These are phyloP conservation scores for Neopestalotiopsis clavispora DNA, from an alignment of 2,329 filamentous ascomycete genomes.

Conservation along the genomic window DNA sequence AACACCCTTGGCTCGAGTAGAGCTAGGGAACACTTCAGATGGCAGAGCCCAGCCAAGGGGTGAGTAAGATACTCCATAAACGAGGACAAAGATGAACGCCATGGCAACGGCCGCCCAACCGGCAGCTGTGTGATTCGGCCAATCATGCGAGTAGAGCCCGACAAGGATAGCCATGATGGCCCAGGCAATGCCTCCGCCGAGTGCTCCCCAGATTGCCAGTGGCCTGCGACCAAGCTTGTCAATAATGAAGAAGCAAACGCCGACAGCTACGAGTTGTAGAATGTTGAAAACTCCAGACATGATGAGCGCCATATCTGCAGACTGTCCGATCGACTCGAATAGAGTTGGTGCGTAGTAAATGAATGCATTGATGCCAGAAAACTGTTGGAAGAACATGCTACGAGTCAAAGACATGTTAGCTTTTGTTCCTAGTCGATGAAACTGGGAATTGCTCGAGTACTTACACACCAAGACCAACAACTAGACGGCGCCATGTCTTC, in stretches of 20 bases:
- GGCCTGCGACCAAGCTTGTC: conserved; percentile 50
- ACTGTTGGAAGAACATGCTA: conserved; percentile 47
- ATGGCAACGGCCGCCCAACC: conserved; percentile 60
- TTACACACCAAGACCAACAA: conserved; percentile 41
- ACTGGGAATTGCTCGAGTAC: too few relatives aligned
- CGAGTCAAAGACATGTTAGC: background rate
- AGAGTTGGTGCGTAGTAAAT: conserved; percentile 54
- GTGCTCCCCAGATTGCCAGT: conserved; percentile 48
- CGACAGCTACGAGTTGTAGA: conserved; percentile 51
- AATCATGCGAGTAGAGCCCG: conserved; percentile 52
- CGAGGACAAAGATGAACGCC: conserved; percentile 36
- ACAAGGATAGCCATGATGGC: conserved; percentile 57
- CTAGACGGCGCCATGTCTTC: conserved; percentile 46
- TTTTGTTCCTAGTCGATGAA: too few relatives aligned
- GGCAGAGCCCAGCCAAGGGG: conserved; percentile 42
- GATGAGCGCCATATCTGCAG: conserved; percentile 40
- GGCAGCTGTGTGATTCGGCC: conserved; percentile 49
- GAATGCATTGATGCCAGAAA: conserved; percentile 45
- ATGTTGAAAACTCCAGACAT: conserved; percentile 47
- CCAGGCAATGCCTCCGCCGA: conserved; percentile 55
- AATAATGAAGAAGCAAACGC: conserved; percentile 50
- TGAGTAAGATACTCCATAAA: conserved; percentile 35
- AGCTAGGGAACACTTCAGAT: conserved; percentile 40
- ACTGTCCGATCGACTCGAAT: conserved; percentile 44
- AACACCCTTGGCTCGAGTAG: conserved; percentile 41